These are phyloP conservation scores for Diplosphaera chodatii DNA, from an alignment of 139 green algal species.

Conservation along the genomic window DNA sequence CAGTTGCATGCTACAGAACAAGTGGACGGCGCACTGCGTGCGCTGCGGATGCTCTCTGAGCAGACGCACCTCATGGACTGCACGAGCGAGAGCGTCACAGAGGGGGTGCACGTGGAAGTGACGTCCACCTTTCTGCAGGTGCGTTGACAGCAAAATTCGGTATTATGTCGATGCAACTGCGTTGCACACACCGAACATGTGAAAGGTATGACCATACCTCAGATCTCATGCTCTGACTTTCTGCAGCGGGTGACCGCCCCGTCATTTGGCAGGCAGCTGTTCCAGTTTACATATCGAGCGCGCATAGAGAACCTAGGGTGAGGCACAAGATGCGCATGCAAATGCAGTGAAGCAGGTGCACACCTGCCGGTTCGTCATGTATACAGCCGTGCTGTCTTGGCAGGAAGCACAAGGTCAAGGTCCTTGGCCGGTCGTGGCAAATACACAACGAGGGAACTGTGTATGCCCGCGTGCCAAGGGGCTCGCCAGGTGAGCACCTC, in stretches of 20 bases:
- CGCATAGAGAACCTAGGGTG: constrained; percentile 30
- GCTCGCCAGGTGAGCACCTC: not conserved
- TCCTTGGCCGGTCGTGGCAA: not conserved
- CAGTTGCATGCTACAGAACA: too few species aligned
- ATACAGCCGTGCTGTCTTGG: too few species aligned
- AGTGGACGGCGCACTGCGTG: constrained; percentile 9
- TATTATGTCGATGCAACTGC: too few species aligned
- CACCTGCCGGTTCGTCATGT: too few species aligned
- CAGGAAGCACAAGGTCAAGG: not conserved
- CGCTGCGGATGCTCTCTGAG: constrained; percentile 22
- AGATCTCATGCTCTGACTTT: too few species aligned
- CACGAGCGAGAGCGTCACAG: constrained; percentile 10
- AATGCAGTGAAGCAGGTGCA: too few species aligned
- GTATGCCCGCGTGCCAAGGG: not conserved
- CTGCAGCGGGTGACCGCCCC: too few species aligned
- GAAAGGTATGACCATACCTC: too few species aligned
- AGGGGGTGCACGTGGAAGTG: constrained; percentile 33
- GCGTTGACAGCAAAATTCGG: too few species aligned
- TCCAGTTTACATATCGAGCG: constrained; percentile 25
- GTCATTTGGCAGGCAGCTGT: too few species aligned
- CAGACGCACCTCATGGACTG: constrained; percentile 21
- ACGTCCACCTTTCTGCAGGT: constrained; percentile 18
- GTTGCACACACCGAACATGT: too few species aligned
- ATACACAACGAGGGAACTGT: constrained; percentile 2
- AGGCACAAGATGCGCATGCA: not conserved